Evolutionary conservation across 345 rosid species (phyloP), one percentile per base, ranked within the genome.

Genomic region (Boechera divaricarpa): DNA sequence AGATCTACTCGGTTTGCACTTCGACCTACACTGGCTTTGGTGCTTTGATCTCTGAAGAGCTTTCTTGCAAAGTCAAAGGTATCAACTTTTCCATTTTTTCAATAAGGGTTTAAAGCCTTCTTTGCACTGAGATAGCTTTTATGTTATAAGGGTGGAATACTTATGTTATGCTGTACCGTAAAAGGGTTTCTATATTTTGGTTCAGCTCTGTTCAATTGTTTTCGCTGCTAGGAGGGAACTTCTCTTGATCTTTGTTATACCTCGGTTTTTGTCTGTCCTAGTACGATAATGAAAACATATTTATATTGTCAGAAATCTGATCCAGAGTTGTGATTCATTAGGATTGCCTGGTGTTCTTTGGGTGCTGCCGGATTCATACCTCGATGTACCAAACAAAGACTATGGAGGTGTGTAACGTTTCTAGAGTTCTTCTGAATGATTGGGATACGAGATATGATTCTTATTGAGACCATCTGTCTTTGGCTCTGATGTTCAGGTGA

Each of bases 321-420:
- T 24, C 12, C 0, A 9, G 24, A 52, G 62, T 73, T 52, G 18
- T 80, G 77, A 68, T 71, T 76, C 55, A 64, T 69, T 79, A 92
- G 98, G 80, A 13, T 73, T 86, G 67, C 97, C 98, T 61, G 91
- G 94, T 74, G 99, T 95, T 58, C 94, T 92, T 16, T 95, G 98
- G 99, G 98, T 95, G 38, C 81, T 95, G 21, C 98, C 97, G 0
- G 99, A 95, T 88, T 95, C 99, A 3, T 92, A 89, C 75, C 91
- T 90, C 28, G 99, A 92, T 70, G 99, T 95, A 55, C 99, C 96
- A 55, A 92, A 90, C 83, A 95, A 91, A 78, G 99, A 95, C 73
- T 95, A 95, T 76, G 99, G 98, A 84, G 99, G 99, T 92, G 52
- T 21, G 90, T 79, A 21, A 49, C 53, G 13, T 13, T 47, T 11